phyloP scores from a whole-genome alignment of 2,329 filamentous ascomycete species.

The Colletotrichum theobromicola region DNA sequence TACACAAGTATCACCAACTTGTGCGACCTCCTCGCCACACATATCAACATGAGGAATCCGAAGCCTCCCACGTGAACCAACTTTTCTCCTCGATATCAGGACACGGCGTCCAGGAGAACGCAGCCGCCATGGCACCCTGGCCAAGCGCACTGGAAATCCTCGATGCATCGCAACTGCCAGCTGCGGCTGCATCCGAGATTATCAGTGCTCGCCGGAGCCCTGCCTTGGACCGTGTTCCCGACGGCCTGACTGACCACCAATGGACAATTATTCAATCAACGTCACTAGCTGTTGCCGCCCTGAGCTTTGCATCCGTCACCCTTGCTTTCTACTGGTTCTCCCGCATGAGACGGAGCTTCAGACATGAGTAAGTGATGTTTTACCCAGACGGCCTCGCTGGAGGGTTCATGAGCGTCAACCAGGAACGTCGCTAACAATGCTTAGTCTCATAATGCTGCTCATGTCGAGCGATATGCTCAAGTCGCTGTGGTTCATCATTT shows the following conservation, averaged over 20 bases:
- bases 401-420: not conserved
- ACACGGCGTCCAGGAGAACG: not conserved
- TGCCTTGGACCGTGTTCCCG: conserved; percentile 2
- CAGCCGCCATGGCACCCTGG: conserved; percentile 18
- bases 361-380: conserved; percentile 65
- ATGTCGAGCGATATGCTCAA: conserved; percentile 77
- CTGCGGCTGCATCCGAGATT: not conserved
- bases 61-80: conserved; percentile 18
- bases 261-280: conserved; percentile 21
- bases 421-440: conserved; percentile 22
- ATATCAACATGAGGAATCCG: conserved; percentile 18
- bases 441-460: conserved; percentile 74
- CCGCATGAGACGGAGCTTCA: conserved; percentile 75
- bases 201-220: not conserved
- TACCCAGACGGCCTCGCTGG: not conserved
- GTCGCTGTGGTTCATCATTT: conserved; percentile 70
- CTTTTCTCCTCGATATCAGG: not conserved
- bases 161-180: not conserved
- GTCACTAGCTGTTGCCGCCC: conserved; percentile 45
- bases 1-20: not conserved
- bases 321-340: conserved; percentile 74
- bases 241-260: conserved; percentile 12
- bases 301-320: conserved; percentile 63
- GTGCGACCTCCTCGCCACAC: not conserved
- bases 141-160: not conserved